phyloP scores from a whole-genome alignment of 1,284 basidiomycete species.

The Takashimella tepidaria region DNA sequence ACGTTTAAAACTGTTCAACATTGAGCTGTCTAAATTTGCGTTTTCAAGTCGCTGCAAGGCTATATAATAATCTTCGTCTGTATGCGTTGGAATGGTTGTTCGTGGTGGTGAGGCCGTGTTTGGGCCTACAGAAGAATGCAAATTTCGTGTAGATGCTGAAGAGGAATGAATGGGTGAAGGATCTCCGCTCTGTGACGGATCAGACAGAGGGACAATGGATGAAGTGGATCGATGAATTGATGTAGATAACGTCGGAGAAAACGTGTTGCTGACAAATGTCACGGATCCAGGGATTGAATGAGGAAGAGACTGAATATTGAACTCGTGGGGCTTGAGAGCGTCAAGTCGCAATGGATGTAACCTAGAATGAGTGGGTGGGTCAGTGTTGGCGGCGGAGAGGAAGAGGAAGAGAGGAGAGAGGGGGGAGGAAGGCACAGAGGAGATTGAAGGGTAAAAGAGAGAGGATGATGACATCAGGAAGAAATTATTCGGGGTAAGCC shows the following conservation, averaged over 20 bases:
- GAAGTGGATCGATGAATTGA: background rate
- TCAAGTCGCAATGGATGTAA: background rate
- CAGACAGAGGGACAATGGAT: background rate
- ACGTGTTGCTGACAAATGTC: background rate
- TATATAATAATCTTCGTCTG: constrained; percentile 16
- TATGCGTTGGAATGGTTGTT: no score
- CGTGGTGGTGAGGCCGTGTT: no score
- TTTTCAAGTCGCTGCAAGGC: constrained; percentile 28
- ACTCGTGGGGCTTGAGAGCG: background rate
- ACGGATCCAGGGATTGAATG: background rate
- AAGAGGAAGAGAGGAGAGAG: no score
- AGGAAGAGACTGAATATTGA: background rate
- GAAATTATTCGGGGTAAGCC: no score
- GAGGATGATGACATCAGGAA: no score
- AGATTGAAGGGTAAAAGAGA: no score
- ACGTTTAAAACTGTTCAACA: constrained; percentile 47
- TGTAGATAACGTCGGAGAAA: background rate
- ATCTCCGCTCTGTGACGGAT: background rate
- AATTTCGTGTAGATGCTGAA: background rate
- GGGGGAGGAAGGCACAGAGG: no score
- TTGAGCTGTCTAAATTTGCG: constrained; percentile 32
- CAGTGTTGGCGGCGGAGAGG: no score
- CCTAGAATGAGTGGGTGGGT: background rate
- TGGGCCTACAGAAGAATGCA: no score
- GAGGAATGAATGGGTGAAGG: background rate